Base-by-base conservation (phyloP, 192 early-diverging fungal genomes). In the Geranomyces michiganensis region DNA sequence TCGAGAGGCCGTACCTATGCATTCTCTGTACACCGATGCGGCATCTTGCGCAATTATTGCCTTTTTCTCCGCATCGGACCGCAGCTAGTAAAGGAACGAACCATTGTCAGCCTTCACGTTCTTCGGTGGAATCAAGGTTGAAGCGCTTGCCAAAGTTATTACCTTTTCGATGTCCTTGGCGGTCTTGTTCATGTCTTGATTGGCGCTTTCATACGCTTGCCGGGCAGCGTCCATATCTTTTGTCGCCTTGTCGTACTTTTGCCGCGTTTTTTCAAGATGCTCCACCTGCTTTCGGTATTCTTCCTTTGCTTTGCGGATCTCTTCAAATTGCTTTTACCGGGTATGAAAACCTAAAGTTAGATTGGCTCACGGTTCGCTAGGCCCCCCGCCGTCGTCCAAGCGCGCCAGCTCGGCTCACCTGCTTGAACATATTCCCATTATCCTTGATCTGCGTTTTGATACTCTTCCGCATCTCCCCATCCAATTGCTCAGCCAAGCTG, bases 31-130 rank as follows among this genome's bases (percentile, higher is more conserved):
- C 19, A 45, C 67, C 32, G 31, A 60, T 53, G 76, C 71, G 12
- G 71, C 56, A 26, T 78, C 79, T 24, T 67, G 72, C 0, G 82
- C 76, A 24, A 75, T 22, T 7, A 77, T 26, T 0, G 78, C 77
- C 69, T 82, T 78, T 49, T 79, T 79, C 15, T 84, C 82, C 12
- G 69, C 70, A 45, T 84, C 82, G 13, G 46, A 22, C 19, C 72
- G 49, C 59, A 74, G 30, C 77, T 78, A 55, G n/a, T n/a, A n/a
- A n/a, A n/a, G n/a, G n/a, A n/a, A n/a, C n/a, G n/a, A n/a, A n/a
- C n/a, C n/a, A n/a, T n/a, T n/a, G n/a, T n/a, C n/a, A n/a, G n/a
- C n/a, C n/a, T n/a, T n/a, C n/a, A n/a, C n/a, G n/a, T n/a, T n/a
- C n/a, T n/a, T n/a, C n/a, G n/a, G n/a, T n/a, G n/a, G n/a, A n/a